Evolutionary conservation across 2,329 filamentous ascomycete species (phyloP), one percentile per base, ranked within the genome.

Genomic region (Hypoxylon sp.): DNA sequence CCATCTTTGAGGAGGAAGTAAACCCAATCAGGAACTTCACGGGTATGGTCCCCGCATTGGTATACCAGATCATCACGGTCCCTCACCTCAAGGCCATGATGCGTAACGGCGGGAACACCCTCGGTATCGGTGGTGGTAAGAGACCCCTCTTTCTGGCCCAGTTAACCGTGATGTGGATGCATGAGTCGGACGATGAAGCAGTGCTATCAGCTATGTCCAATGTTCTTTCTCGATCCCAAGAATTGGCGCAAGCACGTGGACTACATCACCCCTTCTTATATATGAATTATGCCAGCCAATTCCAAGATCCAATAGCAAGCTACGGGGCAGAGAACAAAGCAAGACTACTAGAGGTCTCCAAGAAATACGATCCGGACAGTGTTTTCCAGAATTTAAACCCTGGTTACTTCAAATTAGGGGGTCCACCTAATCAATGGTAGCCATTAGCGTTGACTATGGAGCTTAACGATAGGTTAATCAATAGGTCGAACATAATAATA

Each of bases 231-330:
- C 71, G 75, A 0, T 72, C 72, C 10, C 71, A 77, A 11, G 68
- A 68, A 0, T 71, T 75, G 2, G 78, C 80, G 9, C 70, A 74
- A 45, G 69, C 75, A n/a, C 71, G 74, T 5, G 78, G 76, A 0
- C 65, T 81, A 0, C 73, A 79, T 41, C 76, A 80, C 56, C 75
- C 75, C 0, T 83, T 77, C 34, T 63, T 85, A 17, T 85, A 84
- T 69, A 77, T 82, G 51, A 85, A 85, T 70, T 85, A 86, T 58
- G 82, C 82, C 0, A 77, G 79, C 7, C 72, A 74, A 36, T 75
- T 75, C 25, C 82, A 85, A 67, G 71, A 81, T 25, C 79, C 82
- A 0, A 75, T 84, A 21, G 25, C 69, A 0, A 72, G 78, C 10
- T 86, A 85, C 55, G 82, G 83, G 0, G 32, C 71, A 1, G 73